Conservation (phyloP, 2,329 filamentous ascomycete species). For the Aspergillus ustus region DNA sequence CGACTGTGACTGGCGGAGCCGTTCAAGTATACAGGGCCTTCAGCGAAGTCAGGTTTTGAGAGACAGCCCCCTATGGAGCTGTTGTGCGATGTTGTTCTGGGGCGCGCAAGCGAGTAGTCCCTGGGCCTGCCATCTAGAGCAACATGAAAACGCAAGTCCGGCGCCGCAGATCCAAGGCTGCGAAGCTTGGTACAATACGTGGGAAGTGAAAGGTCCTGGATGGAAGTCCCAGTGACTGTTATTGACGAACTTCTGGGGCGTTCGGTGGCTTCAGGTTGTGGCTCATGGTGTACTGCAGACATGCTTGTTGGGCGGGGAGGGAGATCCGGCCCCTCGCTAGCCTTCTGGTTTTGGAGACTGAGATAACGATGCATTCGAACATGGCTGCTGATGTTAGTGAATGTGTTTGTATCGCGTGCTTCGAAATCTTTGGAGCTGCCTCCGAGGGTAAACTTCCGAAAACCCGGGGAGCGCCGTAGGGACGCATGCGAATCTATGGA, state of each 20-base stretch:
- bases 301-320: conserved; percentile 18
- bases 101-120: neutral
- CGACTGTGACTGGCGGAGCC: neutral
- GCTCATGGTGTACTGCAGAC: conserved; percentile 23
- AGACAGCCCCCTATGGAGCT: neutral
- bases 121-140: neutral
- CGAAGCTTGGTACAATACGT: conserved; percentile 23
- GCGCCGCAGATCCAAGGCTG: conserved; percentile 12
- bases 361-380: conserved; percentile 23
- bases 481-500: conserved; percentile 36
- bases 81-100: neutral
- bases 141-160: neutral
- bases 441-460: conserved; percentile 24
- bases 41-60: neutral
- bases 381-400: conserved; percentile 10
- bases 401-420: conserved; percentile 3
- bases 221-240: conserved; percentile 1
- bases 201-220: conserved; percentile 9
- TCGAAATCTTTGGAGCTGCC: conserved; percentile 20
- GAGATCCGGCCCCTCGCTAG: conserved; percentile 21
- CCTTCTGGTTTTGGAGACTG: conserved; percentile 24
- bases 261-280: conserved; percentile 3
- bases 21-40: neutral
- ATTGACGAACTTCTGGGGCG: conserved; percentile 22
- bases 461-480: conserved; percentile 6